Conservation (phyloP, 305 asterid genomes). For the Withania somnifera region DNA sequence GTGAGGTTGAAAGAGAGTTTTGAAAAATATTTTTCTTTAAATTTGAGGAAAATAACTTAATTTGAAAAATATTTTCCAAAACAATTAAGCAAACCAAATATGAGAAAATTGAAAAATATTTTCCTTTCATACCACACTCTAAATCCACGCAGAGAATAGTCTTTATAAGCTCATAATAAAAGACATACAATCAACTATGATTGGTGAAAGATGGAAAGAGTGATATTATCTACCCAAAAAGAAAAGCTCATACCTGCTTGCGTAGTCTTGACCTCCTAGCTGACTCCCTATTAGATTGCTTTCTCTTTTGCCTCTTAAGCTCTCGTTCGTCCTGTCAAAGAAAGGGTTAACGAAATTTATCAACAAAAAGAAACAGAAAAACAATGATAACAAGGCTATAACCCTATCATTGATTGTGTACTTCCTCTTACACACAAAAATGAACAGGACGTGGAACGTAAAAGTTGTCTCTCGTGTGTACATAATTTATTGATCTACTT, state of each 20-base stretch:
- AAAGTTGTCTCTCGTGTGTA: background rate
- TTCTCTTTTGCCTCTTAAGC: constrained; percentile 81
- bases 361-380: background rate
- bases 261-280: constrained; percentile 96
- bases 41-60: too few relatives aligned
- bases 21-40: too few relatives aligned
- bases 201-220: background rate
- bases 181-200: background rate
- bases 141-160: background rate
- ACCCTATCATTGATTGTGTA: background rate
- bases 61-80: too few relatives aligned
- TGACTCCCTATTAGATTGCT: constrained; percentile 96
- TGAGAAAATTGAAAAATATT: too few relatives aligned
- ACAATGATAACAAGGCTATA: background rate
- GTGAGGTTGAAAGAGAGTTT: too few relatives aligned
- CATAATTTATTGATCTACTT: background rate
- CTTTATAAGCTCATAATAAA: background rate
- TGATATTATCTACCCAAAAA: background rate
- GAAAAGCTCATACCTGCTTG: constrained; percentile 50
- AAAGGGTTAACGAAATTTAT: background rate
- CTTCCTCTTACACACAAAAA: background rate
- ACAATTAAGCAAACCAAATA: too few relatives aligned
- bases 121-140: too few relatives aligned
- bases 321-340: constrained; percentile 75
- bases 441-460: background rate